Conservation (phyloP, 495 filamentous ascomycete species). For the Aspergillus heteromorphus region DNA sequence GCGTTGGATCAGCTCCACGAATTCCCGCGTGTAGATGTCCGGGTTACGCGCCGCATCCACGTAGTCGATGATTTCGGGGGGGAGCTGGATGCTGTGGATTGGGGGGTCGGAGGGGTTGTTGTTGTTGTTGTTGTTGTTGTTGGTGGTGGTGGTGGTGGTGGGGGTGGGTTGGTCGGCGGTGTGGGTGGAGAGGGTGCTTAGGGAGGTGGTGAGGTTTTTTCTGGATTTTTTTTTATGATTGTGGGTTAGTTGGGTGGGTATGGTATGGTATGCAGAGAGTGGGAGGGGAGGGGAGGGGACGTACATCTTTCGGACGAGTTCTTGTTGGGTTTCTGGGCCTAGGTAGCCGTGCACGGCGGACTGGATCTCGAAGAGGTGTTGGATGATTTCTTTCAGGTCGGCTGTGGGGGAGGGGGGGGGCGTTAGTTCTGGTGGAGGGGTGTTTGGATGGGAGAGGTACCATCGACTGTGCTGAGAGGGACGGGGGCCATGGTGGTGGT, state of each 20-base stretch:
- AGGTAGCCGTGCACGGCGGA: slow-evolving; percentile 65
- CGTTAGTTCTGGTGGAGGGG: no score
- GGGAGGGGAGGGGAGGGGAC: slow-evolving; percentile 18
- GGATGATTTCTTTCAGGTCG: slow-evolving; percentile 58
- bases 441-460: slow-evolving; percentile 19
- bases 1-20: slow-evolving; percentile 83
- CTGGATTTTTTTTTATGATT: no score
- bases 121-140: slow-evolving; percentile 30
- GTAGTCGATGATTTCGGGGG: slow-evolving; percentile 88
- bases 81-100: slow-evolving; percentile 54
- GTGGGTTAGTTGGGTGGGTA: slow-evolving; percentile 5
- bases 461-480: slow-evolving; percentile 44
- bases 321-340: slow-evolving; percentile 55
- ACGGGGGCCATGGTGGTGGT: slow-evolving; percentile 44
- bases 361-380: slow-evolving; percentile 82
- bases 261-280: background rate
- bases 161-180: slow-evolving; percentile 25
- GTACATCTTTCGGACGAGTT: slow-evolving; percentile 60
- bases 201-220: slow-evolving; percentile 40
- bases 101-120: slow-evolving; percentile 35
- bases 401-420: no score
- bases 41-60: slow-evolving; percentile 92
- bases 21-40: slow-evolving; percentile 96
- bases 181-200: slow-evolving; percentile 36
- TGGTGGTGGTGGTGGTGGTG: slow-evolving; percentile 29